Evolutionary conservation across 768 basidiomycete species (phyloP).

Genomic region (Solioccasus polychromus): DNA sequence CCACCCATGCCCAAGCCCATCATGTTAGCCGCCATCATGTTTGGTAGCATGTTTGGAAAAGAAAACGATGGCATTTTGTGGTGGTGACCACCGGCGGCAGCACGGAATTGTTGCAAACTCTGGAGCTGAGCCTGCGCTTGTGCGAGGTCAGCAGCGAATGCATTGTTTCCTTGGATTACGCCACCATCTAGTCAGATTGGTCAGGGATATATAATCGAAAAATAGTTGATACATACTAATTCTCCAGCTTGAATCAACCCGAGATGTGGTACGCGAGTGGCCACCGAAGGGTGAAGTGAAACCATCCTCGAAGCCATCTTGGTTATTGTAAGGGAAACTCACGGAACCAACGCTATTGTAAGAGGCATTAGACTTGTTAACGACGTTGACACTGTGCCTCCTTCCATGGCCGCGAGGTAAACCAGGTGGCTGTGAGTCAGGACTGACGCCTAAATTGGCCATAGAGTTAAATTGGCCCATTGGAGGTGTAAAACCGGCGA

Average conservation of each 20-base stretch:
- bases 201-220: conserved; percentile 4
- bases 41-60: conserved; percentile 97
- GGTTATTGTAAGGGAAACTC: conserved; percentile 47
- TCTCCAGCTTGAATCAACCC: conserved; percentile 84
- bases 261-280: conserved; percentile 72
- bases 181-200: conserved; percentile 56
- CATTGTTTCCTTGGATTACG: conserved; percentile 60
- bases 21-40: conserved; percentile 96
- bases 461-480: conserved; percentile 69
- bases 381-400: conserved; percentile 88
- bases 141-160: conserved; percentile 81
- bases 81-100: conserved; percentile 90
- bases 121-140: conserved; percentile 96
- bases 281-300: conserved; percentile 66
- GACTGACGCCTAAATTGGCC: conserved; percentile 48
- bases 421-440: conserved; percentile 63
- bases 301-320: conserved; percentile 79
- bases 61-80: conserved; percentile 97
- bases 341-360: conserved; percentile 48
- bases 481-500: conserved; percentile 24
- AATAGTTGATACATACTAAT: conserved; percentile 58
- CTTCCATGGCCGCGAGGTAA: conserved; percentile 84
- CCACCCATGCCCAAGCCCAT: conserved; percentile 85
- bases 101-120: conserved; percentile 95
- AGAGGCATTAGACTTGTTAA: conserved; percentile 60